Evolutionary conservation across 169 alveolate species (phyloP).

Genomic region (Cryptosporidium andersoni): DNA sequence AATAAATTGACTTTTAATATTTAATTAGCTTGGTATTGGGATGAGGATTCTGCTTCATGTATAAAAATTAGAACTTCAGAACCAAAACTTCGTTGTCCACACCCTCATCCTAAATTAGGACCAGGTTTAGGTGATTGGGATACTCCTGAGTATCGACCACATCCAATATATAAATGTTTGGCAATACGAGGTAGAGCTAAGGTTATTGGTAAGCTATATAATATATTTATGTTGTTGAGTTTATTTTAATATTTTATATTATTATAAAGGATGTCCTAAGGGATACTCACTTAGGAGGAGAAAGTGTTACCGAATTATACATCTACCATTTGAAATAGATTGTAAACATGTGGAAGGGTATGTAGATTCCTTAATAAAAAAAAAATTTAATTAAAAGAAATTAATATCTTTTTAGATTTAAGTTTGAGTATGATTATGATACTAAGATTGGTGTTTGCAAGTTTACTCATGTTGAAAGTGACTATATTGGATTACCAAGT

Average conservation of each 20-base stretch:
- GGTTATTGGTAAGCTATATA: conserved; percentile 36
- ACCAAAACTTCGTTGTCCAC: conserved; percentile 59
- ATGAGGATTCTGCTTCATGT: conserved; percentile 25
- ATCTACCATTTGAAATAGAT: conserved; percentile 59
- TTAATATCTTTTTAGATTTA: conserved; percentile 13
- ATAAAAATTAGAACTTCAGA: conserved; percentile 48
- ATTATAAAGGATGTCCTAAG: conserved; percentile 28
- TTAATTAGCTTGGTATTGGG: conserved; percentile 45
- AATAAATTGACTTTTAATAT: no score
- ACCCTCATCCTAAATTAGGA: conserved; percentile 53
- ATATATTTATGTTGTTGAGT: neutral
- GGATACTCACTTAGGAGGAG: conserved; percentile 56
- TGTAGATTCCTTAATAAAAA: neutral
- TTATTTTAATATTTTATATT: neutral
- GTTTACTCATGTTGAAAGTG: conserved; percentile 29
- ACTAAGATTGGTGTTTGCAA: conserved; percentile 47
- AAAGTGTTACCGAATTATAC: conserved; percentile 43
- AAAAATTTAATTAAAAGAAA: neutral
- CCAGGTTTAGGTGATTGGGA: conserved; percentile 65
- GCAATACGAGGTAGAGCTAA: conserved; percentile 66
- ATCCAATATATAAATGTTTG: conserved; percentile 56
- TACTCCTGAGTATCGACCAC: conserved; percentile 69
- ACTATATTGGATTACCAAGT: conserved; percentile 64
- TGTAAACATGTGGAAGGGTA: conserved; percentile 71
- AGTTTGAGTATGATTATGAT: conserved; percentile 44